Base-by-base conservation (phyloP, 352 stramenopile genomes). In the Globisporangium spinosum region DNA sequence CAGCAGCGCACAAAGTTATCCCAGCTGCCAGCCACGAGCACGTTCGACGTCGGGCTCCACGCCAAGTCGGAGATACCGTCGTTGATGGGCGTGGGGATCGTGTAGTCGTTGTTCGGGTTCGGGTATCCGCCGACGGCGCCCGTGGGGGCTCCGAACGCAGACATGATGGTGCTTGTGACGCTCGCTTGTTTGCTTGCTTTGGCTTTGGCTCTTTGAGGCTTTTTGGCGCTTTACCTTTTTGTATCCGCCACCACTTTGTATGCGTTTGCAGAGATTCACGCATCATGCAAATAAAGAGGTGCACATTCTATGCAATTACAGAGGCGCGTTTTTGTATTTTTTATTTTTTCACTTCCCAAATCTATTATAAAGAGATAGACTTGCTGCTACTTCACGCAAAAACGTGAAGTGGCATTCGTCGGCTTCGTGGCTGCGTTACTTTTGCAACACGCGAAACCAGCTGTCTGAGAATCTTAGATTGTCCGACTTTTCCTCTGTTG, bases 1-100 rank as follows among this genome's bases (percentile, higher is more conserved):
- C 87, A 94, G 73, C 85, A 94, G 45, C 84, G 87, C 70, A 94
- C 87, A 23, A 80, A 74, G 68, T 94, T 94, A 75, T 94, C 85
- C 87, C 87, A 94, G 70, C 82, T 91, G 59, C 83, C 87, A 8
- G 82, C 78, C 35, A 93, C 87, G 20, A 94, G 73, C 65, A 90
- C 72, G 70, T 94, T 94, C 55, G 75, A 78, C 35, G 77, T 86
- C 12, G 87, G 85, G 56, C 83, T 92, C 87, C 87, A 94, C 43
- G 84, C 70, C 34, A 94, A 67, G 75, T 91, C 83, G 70, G 90
- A 78, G 64, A 94, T 86, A 62, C 87, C 84, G 64, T 94, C 87
- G 62, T 75, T 79, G 62, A 92, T 82, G 38, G 65, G 65, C 62
- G 82, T 82, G 25, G 75, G 78, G 57, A 94, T 82, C 25, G 80